These are phyloP conservation scores for Aspergillus asperescens DNA, from an alignment of 495 filamentous ascomycete genomes.

Conservation along the genomic window DNA sequence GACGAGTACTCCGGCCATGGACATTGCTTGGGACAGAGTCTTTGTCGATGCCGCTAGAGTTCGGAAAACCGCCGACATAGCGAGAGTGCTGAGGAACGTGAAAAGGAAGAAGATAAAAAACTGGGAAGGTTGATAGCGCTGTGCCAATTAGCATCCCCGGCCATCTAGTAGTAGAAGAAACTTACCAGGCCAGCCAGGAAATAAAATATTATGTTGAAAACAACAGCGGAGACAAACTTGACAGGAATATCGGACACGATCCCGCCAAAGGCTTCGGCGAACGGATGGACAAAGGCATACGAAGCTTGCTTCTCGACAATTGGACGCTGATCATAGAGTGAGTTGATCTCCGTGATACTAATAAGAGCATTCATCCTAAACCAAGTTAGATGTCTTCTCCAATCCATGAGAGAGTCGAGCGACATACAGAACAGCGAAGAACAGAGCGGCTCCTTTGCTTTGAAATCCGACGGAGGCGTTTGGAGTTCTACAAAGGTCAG, in stretches of 20 bases:
- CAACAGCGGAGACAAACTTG: conserved; percentile 44
- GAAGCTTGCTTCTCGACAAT: conserved; percentile 62
- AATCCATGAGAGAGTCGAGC: conserved; percentile 34
- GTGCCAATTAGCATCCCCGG: conserved; percentile 14
- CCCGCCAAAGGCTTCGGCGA: conserved; percentile 53
- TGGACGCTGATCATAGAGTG: conserved; percentile 53
- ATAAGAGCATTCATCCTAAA: conserved; percentile 51
- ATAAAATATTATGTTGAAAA: conserved; percentile 55
- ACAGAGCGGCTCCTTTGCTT: conserved; percentile 74
- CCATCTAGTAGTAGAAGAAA: neutral
- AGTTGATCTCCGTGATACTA: conserved; percentile 56
- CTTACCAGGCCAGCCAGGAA: conserved; percentile 52
- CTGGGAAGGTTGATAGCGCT: conserved; percentile 42
- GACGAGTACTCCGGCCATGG: conserved; percentile 43
- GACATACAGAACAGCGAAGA: conserved; percentile 86
- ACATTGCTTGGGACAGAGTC: conserved; percentile 47
- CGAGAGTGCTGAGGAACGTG: conserved; percentile 48
- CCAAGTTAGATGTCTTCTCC: conserved; percentile 41
- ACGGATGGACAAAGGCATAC: conserved; percentile 63
- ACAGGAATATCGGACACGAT: conserved; percentile 56
- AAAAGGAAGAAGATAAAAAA: conserved; percentile 63
- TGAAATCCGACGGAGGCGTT: conserved; percentile 63
- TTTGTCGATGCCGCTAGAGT: conserved; percentile 44
- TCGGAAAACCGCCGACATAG: conserved; percentile 51
- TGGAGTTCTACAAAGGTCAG: conserved; percentile 48